Evolutionary conservation across 768 basidiomycete genomes (phyloP), one percentile per base, ranked within the genome.

Genomic region (Tricholoma hemisulphureum): DNA sequence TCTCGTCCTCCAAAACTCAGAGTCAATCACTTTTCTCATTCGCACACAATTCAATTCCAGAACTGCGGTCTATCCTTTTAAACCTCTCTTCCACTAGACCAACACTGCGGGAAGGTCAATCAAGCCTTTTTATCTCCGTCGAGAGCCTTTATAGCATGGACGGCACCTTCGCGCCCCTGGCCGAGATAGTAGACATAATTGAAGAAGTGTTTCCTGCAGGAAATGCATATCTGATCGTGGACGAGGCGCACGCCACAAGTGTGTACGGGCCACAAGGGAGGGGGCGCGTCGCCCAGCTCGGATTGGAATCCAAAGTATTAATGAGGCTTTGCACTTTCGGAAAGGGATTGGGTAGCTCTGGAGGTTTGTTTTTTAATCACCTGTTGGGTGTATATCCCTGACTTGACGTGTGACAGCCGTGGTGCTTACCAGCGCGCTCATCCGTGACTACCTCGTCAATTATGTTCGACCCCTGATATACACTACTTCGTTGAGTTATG

Each of bases 141-240:
- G 96, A 98, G 77, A 88, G 85, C 34, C 71, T 98, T 45, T 98
- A 98, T 64, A 91, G 88, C 56, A 98, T 98, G 96, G 96, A 98
- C 63, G 96, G 96, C 13, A 96, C 94, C 24, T 81, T 96, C 58
- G 80, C 89, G 0, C 94, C 93, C 0, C 76, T 98, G 26, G 53
- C 53, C 14, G 82, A 83, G 41, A 86, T 97, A 48, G 82, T 88
- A 32, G 79, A 82, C 24, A 65, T 81, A 3, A 65, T 93, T 43
- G 84, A 93, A 24, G 76, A 80, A 37, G 59, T 80, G 11, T 80
- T 93, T 39, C 88, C 88, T 1, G 55, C 63, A 16, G 80, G 81
- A 2, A 89, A 89, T 66, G 86, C 78, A 23, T 85, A 89, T 69
- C 72, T 97, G 11, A 71, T 97, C 14, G 87, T 98, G 0, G 96